Evolutionary conservation across 2,329 filamentous ascomycete species (phyloP).

Genomic region (Colletotrichum sp.): DNA sequence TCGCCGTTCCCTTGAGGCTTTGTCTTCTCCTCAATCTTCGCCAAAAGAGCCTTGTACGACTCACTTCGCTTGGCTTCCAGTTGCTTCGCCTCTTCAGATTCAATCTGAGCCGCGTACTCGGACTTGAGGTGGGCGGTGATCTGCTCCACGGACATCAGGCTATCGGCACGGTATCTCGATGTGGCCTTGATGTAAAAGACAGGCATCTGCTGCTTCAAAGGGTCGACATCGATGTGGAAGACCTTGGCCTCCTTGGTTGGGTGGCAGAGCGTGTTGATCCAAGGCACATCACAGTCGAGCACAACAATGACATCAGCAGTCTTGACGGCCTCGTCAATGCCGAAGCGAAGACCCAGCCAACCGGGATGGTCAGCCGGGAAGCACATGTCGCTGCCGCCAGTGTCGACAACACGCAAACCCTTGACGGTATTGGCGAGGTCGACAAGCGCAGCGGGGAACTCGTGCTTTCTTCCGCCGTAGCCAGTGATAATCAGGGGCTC

Average conservation of each 20-base stretch:
- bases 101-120: slow-evolving; percentile 43
- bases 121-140: slow-evolving; percentile 66
- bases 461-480: slow-evolving; percentile 73
- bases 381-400: slow-evolving; percentile 81
- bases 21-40: slow-evolving; percentile 60
- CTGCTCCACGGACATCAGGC: slow-evolving; percentile 69
- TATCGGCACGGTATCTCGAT: slow-evolving; percentile 71
- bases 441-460: slow-evolving; percentile 64
- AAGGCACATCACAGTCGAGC: slow-evolving; percentile 89
- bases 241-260: slow-evolving; percentile 58
- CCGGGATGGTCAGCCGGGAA: slow-evolving; percentile 74
- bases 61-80: slow-evolving; percentile 61
- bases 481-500: slow-evolving; percentile 74
- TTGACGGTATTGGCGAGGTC: slow-evolving; percentile 71
- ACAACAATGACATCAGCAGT: slow-evolving; percentile 86
- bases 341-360: slow-evolving; percentile 75
- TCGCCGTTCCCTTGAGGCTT: slow-evolving; percentile 64
- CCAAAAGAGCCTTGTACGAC: slow-evolving; percentile 63
- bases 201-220: slow-evolving; percentile 74
- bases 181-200: slow-evolving; percentile 73
- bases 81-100: slow-evolving; percentile 34
- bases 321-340: slow-evolving; percentile 73
- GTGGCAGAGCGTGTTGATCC: slow-evolving; percentile 80
- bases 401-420: slow-evolving; percentile 75
- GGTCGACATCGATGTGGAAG: slow-evolving; percentile 70